Conservation (phyloP, 140 eudicot genomes). For the Anethum foeniculum region DNA sequence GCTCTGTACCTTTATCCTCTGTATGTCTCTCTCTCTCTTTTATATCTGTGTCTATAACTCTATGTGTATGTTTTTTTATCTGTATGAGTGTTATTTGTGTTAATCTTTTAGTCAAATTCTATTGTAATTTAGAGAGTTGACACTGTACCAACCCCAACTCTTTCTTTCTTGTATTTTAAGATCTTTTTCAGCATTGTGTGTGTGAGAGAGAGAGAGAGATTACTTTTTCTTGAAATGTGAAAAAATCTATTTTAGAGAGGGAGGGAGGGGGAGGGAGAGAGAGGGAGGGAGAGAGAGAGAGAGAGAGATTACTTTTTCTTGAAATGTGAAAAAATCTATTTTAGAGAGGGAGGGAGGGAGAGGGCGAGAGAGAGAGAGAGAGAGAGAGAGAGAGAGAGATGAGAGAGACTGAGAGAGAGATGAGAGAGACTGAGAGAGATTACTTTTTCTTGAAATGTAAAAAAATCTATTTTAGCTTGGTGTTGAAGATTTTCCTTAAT, state of each 20-base stretch:
- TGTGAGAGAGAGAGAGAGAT: background rate
- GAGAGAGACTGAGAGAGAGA: background rate
- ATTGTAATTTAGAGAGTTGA: background rate
- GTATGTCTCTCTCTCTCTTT: background rate
- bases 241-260: background rate
- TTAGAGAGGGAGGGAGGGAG: background rate
- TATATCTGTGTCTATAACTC: background rate
- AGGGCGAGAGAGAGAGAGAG: no score
- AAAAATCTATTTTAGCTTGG: background rate
- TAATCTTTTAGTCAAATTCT: background rate
- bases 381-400: no score
- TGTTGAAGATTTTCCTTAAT: background rate
- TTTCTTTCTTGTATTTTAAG: background rate
- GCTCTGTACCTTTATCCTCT: background rate
- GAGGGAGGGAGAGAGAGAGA: background rate
- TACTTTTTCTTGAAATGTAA: background rate
- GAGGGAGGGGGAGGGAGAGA: background rate
- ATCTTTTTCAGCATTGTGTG: background rate
- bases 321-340: background rate
- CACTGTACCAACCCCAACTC: background rate
- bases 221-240: background rate
- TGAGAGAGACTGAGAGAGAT: background rate
- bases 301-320: background rate
- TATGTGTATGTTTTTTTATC: background rate
- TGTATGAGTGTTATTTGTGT: background rate